Percentiles rank a stretch among this genome's conserved stretches.
These are phyloP conservation scores for Coleophoma cylindrospora DNA, from an alignment of 2,329 filamentous ascomycete species.

Conservation along the genomic window DNA sequence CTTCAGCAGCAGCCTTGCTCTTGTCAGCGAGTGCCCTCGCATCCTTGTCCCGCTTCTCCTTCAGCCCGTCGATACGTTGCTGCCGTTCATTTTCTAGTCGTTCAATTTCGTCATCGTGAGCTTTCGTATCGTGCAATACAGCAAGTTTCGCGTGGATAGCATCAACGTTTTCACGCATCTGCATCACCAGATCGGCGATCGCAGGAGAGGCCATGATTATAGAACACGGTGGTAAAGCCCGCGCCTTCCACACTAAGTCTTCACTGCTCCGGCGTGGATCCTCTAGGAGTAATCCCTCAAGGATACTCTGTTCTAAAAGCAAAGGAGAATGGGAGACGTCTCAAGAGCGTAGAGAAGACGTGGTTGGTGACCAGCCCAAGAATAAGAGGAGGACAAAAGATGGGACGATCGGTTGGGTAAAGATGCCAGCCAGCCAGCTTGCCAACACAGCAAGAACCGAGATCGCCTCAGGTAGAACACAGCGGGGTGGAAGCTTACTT, in stretches of 20 bases:
- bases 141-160: constrained; percentile 16
- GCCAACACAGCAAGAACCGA: no score
- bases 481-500: no score
- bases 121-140: constrained; percentile 14
- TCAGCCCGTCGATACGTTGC: constrained; percentile 13
- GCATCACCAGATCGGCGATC: constrained; percentile 16
- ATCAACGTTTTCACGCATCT: constrained; percentile 23
- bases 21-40: constrained; percentile 7
- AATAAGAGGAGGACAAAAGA: background rate
- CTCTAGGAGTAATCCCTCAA: no score
- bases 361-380: background rate
- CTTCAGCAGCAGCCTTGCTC: background rate
- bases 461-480: background rate
- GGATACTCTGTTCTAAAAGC: background rate
- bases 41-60: constrained; percentile 11
- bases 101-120: constrained; percentile 19
- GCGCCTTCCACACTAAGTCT: no score
- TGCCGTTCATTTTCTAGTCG: constrained; percentile 16
- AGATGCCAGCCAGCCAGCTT: background rate
- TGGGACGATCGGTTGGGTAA: background rate
- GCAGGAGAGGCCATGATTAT: background rate
- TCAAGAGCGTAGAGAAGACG: background rate
- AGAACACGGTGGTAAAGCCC: no score
- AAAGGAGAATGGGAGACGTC: background rate
- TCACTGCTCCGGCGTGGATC: no score